A percentile compares a stretch with the other conserved stretches of the same genome.
Evolutionary conservation across 2,329 filamentous ascomycete genomes (phyloP).

Genomic region (Ascochyta fabae): DNA sequence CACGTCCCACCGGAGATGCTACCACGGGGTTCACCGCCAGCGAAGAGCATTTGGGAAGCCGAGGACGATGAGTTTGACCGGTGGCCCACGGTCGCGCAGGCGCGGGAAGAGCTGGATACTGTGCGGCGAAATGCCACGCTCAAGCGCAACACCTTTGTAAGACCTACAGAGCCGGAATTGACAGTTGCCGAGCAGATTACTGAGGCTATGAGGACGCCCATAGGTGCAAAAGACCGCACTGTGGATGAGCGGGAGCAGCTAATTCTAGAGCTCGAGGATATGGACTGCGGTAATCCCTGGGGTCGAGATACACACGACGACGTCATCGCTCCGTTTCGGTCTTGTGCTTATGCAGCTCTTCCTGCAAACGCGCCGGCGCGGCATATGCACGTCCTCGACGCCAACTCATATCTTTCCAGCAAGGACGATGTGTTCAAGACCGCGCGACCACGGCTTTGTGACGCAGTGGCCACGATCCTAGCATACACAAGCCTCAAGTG

Average conservation of each 20-base stretch:
- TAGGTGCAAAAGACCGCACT: background rate
- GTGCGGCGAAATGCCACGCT: slow-evolving; percentile 7
- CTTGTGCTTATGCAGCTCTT: background rate
- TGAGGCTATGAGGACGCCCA: background rate
- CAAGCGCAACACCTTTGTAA: slow-evolving; percentile 6
- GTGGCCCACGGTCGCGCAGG: slow-evolving; percentile 9
- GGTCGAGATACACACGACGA: slow-evolving; percentile 22
- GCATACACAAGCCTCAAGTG: slow-evolving; percentile 15
- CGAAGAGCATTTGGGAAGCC: slow-evolving; percentile 20
- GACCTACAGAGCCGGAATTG: background rate
- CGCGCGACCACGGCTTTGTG: slow-evolving; percentile 22
- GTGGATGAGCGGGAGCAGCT: background rate
- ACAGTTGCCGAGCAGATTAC: slow-evolving; percentile 4
- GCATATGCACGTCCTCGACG: slow-evolving; percentile 22
- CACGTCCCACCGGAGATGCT: background rate
- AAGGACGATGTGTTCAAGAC: slow-evolving; percentile 13
- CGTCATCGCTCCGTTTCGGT: slow-evolving; percentile 14
- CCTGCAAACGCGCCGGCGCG: slow-evolving; percentile 1
- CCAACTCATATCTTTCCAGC: slow-evolving; percentile 7
- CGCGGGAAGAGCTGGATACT: slow-evolving; percentile 2
- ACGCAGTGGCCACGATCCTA: slow-evolving; percentile 24
- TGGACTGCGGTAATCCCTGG: slow-evolving; percentile 16
- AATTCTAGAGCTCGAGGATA: slow-evolving; percentile 19
- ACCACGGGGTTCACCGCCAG: background rate
- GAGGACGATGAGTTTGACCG: slow-evolving; percentile 24